Percentiles rank a stretch among this genome's conserved stretches.
phyloP scores from a whole-genome alignment of 495 filamentous ascomycete genomes.

The Aspergillus avenaceus region DNA sequence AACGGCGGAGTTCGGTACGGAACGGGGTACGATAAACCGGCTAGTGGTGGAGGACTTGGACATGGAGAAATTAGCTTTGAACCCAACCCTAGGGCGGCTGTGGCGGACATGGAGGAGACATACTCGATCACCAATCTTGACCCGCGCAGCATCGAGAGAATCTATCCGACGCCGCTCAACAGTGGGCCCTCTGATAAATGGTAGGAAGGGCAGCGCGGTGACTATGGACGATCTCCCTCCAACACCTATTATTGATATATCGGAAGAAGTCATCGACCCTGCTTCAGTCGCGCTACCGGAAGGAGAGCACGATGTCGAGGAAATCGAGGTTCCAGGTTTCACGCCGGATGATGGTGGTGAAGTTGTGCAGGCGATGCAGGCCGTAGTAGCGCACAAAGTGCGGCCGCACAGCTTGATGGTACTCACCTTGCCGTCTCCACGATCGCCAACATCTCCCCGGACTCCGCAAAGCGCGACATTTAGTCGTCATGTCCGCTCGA shows the following conservation, averaged over 20 bases:
- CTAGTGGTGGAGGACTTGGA: constrained; percentile 85
- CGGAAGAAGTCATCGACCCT: constrained; percentile 40
- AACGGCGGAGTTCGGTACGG: constrained; percentile 12
- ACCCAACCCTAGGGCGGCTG: constrained; percentile 77
- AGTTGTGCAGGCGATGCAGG: constrained; percentile 44
- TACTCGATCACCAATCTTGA: constrained; percentile 42
- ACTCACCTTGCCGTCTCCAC: constrained; percentile 36
- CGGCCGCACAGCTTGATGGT: constrained; percentile 64
- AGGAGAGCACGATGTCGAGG: constrained; percentile 62
- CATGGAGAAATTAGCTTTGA: constrained; percentile 88
- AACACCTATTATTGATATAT: constrained; percentile 9
- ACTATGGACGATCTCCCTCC: constrained; percentile 30
- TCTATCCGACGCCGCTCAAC: constrained; percentile 38
- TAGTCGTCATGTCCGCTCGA: constrained; percentile 47
- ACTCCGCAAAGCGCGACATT: constrained; percentile 18
- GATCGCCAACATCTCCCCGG: constrained; percentile 30
- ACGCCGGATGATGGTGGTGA: constrained; percentile 54
- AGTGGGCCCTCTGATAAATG: constrained; percentile 10
- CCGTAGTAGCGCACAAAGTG: constrained; percentile 41
- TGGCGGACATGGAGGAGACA: constrained; percentile 97
- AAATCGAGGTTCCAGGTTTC: constrained; percentile 69
- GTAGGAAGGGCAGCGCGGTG: constrained; percentile 38
- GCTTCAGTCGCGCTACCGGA: constrained; percentile 61
- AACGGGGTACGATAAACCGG: constrained; percentile 47
- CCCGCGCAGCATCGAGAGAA: constrained; percentile 39